phyloP scores from a whole-genome alignment of 2,329 filamentous ascomycete genomes.

The Aspergillus pseudoviridinutans region DNA sequence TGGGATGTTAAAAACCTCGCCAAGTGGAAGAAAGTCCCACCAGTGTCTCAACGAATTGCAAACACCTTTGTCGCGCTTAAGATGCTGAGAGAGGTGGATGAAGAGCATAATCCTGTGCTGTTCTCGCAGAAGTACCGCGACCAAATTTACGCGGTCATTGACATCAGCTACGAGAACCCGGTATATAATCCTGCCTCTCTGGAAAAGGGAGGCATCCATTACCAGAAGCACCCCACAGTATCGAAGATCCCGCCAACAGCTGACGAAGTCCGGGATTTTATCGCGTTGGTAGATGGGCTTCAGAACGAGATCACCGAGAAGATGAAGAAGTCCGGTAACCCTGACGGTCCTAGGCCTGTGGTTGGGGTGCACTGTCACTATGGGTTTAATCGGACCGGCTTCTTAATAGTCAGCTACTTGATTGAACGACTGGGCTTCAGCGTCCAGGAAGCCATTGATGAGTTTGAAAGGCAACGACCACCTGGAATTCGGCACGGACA shows the following conservation, averaged over 20 bases:
- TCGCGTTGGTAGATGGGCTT: conserved; percentile 57
- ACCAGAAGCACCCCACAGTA: conserved; percentile 86
- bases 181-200: conserved; percentile 78
- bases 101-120: conserved; percentile 68
- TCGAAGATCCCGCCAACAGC: conserved; percentile 78
- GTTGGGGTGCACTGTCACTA: conserved; percentile 94
- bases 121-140: conserved; percentile 67
- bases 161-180: conserved; percentile 86
- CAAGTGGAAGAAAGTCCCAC: conserved; percentile 79
- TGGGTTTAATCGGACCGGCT: conserved; percentile 90
- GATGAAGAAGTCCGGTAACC: conserved; percentile 43
- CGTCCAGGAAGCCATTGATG: conserved; percentile 72
- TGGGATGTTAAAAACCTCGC: conserved; percentile 96
- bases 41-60: conserved; percentile 74
- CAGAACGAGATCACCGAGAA: conserved; percentile 52
- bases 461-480: conserved; percentile 68
- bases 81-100: conserved; percentile 84
- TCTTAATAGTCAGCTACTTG: conserved; percentile 86
- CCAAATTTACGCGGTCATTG: conserved; percentile 71
- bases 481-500: conserved; percentile 87
- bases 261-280: conserved; percentile 59
- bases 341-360: conserved; percentile 36
- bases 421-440: conserved; percentile 71
- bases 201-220: conserved; percentile 63
- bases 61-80: conserved; percentile 85